These are phyloP conservation scores for Astraeus odoratus DNA, from an alignment of 768 basidiomycete genomes.

Conservation along the genomic window DNA sequence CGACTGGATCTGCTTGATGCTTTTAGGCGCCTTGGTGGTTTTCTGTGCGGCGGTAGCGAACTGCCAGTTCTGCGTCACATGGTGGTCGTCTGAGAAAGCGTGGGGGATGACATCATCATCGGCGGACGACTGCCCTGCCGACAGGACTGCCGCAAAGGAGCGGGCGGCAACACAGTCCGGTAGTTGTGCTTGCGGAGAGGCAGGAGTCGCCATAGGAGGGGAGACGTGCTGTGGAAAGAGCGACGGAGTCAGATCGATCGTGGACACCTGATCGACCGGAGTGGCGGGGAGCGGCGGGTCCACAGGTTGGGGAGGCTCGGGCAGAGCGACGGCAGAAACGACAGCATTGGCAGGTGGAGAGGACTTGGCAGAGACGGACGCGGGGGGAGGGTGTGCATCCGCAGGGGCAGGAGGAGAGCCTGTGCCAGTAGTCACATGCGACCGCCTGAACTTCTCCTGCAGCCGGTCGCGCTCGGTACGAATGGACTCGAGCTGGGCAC, in stretches of 20 bases:
- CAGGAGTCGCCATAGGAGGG: constrained; percentile 24
- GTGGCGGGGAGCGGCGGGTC: constrained; percentile 4
- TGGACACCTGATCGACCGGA: constrained; percentile 10
- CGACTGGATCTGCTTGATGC: constrained; percentile 34
- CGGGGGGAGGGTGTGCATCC: constrained; percentile 4
- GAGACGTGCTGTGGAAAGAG: constrained; percentile 17
- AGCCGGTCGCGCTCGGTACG: constrained; percentile 29
- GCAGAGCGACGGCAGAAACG: neutral
- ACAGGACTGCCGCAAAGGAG: constrained; percentile 27
- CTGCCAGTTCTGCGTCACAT: constrained; percentile 19
- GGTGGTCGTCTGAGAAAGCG: constrained; percentile 18
- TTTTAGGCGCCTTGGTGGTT: constrained; percentile 25
- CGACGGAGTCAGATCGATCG: constrained; percentile 13
- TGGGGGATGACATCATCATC: constrained; percentile 21
- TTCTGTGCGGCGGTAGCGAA: constrained; percentile 10
- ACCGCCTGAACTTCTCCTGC: constrained; percentile 17
- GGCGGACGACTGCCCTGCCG: constrained; percentile 20
- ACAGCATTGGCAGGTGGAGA: constrained; percentile 5
- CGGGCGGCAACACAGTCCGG: constrained; percentile 29
- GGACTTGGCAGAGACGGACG: constrained; percentile 1
- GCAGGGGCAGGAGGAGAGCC: constrained; percentile 5
- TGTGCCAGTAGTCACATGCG: neutral
- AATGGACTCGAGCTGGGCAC: constrained; percentile 27
- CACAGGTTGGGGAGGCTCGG: constrained; percentile 6
- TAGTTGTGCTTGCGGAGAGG: constrained; percentile 28